Evolutionary conservation across 441 rosid species (phyloP).

Genomic region (Adansonia madagascariensis): DNA sequence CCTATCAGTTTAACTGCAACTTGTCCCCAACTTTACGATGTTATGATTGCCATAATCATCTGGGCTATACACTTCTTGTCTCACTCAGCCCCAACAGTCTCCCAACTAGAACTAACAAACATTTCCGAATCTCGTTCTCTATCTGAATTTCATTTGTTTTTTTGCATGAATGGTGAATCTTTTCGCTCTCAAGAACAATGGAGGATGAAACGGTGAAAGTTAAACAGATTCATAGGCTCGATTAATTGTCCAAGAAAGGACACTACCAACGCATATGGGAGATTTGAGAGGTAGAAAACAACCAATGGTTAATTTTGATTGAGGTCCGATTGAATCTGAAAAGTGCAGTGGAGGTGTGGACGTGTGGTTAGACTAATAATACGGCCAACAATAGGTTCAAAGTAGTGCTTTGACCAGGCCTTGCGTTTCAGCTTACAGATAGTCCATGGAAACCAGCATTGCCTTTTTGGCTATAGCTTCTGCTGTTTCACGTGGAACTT

Average conservation of each 20-base stretch:
- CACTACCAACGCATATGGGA: not conserved
- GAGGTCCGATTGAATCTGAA: not conserved
- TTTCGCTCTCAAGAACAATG: not conserved
- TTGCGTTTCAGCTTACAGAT: not conserved
- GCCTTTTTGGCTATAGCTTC: constrained; percentile 3
- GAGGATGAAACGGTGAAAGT: not conserved
- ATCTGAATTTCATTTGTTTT: too few relatives aligned
- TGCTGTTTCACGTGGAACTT: constrained; percentile 1
- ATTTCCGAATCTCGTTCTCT: too few relatives aligned
- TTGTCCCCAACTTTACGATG: too few relatives aligned
- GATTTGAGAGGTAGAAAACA: too few relatives aligned
- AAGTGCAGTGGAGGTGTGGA: not conserved
- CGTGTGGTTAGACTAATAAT: not conserved
- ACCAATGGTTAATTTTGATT: not conserved
- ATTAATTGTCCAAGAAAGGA: not conserved
- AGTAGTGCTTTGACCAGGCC: not conserved
- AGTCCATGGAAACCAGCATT: not conserved
- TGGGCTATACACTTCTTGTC: too few relatives aligned
- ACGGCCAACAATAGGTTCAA: not conserved
- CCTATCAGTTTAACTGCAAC: too few relatives aligned
- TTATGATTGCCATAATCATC: too few relatives aligned
- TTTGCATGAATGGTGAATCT: too few relatives aligned
- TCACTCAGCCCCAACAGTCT: too few relatives aligned
- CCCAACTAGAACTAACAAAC: too few relatives aligned
- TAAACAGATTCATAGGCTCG: not conserved